Conservation (phyloP, 164 flowering plant genomes). For the Chloranthus sessilifolius region DNA sequence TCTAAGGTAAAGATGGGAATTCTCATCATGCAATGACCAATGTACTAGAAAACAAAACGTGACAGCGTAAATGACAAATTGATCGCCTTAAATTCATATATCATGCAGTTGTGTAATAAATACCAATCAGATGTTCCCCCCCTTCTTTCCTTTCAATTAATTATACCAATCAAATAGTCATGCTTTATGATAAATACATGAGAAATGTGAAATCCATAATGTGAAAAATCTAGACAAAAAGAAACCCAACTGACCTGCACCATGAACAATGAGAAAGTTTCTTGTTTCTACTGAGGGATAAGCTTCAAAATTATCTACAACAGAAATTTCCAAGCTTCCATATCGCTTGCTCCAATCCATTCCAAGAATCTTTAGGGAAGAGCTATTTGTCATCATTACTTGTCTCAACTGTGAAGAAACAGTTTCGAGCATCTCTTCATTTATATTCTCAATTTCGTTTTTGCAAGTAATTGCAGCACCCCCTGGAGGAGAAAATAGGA, state of each 20-base stretch:
- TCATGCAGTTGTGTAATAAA: too few species aligned
- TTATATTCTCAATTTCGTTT: constrained; percentile 70
- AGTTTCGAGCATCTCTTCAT: constrained; percentile 52
- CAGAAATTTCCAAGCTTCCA: constrained; percentile 36
- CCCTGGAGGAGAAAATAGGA: constrained; percentile 34
- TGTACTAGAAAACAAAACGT: too few species aligned
- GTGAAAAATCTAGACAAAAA: not conserved
- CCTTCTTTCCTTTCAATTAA: too few species aligned
- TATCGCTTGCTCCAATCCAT: constrained; percentile 95
- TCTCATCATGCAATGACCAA: too few species aligned
- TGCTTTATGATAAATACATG: too few species aligned
- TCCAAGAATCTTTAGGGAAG: constrained; percentile 32
- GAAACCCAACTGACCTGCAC: constrained; percentile 59
- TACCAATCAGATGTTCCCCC: too few species aligned
- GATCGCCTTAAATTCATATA: too few species aligned
- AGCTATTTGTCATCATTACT: constrained; percentile 35
- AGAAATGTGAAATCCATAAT: not conserved
- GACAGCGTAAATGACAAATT: too few species aligned
- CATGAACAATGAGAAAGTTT: constrained; percentile 80
- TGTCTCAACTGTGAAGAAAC: constrained; percentile 68
- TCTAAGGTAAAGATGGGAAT: too few species aligned
- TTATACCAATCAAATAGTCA: too few species aligned
- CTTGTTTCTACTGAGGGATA: constrained; percentile 28
- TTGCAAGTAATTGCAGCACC: constrained; percentile 95
- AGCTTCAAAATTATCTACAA: constrained; percentile 37